Evolutionary conservation across 352 stramenopile species (phyloP), one percentile per base, ranked within the genome.

Genomic region (Pseudoperonospora humuli): DNA sequence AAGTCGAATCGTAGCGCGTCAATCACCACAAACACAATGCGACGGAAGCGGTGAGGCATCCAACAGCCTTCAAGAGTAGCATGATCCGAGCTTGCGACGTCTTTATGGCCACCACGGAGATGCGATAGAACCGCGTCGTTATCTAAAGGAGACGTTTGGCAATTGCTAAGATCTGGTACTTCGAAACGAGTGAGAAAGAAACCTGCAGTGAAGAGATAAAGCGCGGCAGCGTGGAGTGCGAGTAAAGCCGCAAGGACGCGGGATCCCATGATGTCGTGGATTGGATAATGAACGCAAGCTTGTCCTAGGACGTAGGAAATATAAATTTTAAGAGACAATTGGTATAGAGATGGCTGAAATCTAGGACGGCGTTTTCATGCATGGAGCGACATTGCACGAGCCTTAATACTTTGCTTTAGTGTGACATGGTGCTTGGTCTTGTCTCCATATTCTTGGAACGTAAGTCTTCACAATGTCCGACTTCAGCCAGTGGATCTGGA

Each of bases 1-100:
- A 98, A 99, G 67, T 99, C 96, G 61, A 97, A 98, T 23, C 95
- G 75, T 35, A 99, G 66, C 13, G 95, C 96, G 59, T 99, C 96
- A 14, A 99, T 87, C 1, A 99, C 84, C 10, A 98, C 58, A 50
- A 98, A 91, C 9, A 97, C 76, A 26, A 97, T 69, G 39, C 82
- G 72, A 13, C 72, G 58, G 58, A 91, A 94, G 50, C 73, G 72
- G 19, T 51, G 61, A 24, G 73, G 64, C 65, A 85, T 75, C 83
- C 82, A 93, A 65, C 83, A 95, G 29, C 28, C 29, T 31, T 57
- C 19, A 2, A 5, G 13, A 27, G 9, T 28, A 3, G 34, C 10
- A 15, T 13, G 18, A 27, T 36, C 20, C 3, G 33, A 34, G 11
- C 2, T 50, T n/a, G 27, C n/a, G 15, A 20, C 2, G 39, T 34